Base-by-base conservation (phyloP, 73 alveolate species). In the Blepharisma japonicum region DNA sequence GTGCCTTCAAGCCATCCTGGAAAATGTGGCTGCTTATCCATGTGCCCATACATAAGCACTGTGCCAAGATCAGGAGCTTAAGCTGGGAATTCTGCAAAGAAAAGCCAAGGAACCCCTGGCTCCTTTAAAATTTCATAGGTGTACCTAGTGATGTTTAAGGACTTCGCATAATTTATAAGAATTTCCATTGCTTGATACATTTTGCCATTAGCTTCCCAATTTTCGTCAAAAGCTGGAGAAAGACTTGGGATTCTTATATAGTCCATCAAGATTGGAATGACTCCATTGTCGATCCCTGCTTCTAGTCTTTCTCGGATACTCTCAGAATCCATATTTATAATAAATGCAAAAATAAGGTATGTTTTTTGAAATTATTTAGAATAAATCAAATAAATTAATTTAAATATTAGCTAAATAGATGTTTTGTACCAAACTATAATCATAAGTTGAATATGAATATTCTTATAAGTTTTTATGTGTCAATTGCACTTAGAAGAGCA, bases 161-260 rank as follows among this genome's bases (percentile, higher is more conserved):
- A 70, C 2, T 70, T 20, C 2, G 4, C 77, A 20, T 47, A 70
- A 54, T 45, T 14, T 3, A 70, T 5, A 18, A 70, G 11, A n/a
- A 70, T 14, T 9, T 70, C n/a, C 56, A 70, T 70, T 39, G 66
- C 80, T 47, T 23, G n/a, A 48, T 91, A 90, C 39, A 92, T 80
- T 38, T 85, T 88, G 6, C 95, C 95, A 71, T 96, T 96, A 23
- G 95, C 83, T 47, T 80, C 85, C 98, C 90, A 96, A 54, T 96
- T 94, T 0, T 92, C 89, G 81, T 96, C 99, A 71, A 87, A 92
- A 61, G 77, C 84, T 49, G 98, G 96, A 18, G 97, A 85, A 67
- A 96, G 81, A 72, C 92, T 96, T 23, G 98, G 98, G 21, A 94
- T 90, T 53, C 93, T 77, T 51, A 96, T 88, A 81, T 87, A 96